Conservation (phyloP, 2,329 filamentous ascomycete genomes). For the Alternaria arbusti region DNA sequence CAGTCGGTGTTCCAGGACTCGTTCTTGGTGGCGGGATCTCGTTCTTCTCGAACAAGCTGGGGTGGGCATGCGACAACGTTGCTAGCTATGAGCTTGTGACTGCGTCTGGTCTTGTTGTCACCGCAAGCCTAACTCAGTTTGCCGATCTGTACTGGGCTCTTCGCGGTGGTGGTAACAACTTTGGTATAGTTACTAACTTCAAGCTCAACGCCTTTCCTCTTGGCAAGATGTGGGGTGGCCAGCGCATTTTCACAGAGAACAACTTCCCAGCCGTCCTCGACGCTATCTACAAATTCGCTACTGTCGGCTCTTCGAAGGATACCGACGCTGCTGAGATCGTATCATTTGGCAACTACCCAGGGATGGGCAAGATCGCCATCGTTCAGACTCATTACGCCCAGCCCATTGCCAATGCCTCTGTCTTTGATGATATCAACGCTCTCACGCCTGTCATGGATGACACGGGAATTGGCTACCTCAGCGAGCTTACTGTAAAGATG, state of each 20-base stretch:
- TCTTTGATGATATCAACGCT: conserved; percentile 32
- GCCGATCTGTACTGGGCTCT: conserved; percentile 48
- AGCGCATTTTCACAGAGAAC: conserved; percentile 20
- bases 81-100: conserved; percentile 43
- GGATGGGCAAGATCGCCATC: conserved; percentile 28
- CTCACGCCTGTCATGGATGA: conserved; percentile 31
- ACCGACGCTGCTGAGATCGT: conserved; percentile 34
- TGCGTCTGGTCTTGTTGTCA: conserved; percentile 46
- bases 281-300: conserved; percentile 15
- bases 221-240: conserved; percentile 19
- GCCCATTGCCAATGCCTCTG: conserved; percentile 26
- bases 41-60: conserved; percentile 29
- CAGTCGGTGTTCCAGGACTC: conserved; percentile 43
- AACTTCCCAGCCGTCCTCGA: conserved; percentile 12
- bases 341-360: conserved; percentile 7
- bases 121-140: conserved; percentile 24
- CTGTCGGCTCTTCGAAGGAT: conserved; percentile 22
- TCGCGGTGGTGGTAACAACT: conserved; percentile 42
- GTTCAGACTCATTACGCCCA: conserved; percentile 32
- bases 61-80: conserved; percentile 41
- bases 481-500: conserved; percentile 28
- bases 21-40: conserved; percentile 37
- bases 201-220: conserved; percentile 12
- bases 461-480: conserved; percentile 26
- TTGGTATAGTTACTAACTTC: conserved; percentile 45